Evolutionary conservation across 2,329 filamentous ascomycete genomes (phyloP), one percentile per base, ranked within the genome.

Genomic region (Exophiala bonariae): DNA sequence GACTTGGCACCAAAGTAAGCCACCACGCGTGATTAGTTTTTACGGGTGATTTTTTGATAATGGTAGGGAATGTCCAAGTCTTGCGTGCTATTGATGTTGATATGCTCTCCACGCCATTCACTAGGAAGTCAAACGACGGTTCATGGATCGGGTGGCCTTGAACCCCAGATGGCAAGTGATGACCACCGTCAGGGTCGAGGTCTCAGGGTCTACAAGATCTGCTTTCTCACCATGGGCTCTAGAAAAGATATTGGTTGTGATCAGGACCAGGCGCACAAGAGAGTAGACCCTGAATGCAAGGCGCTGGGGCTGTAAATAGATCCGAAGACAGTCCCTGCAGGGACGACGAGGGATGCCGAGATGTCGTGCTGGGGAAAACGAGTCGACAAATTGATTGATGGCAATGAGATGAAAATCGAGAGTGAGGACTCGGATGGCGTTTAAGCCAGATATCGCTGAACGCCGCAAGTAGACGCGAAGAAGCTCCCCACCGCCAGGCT

Each of bases 191-290:
- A 20, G 36, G 42, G 23, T 35, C 30, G 30, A 35, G 35, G 26
- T 38, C 17, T 50, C 43, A 50, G 51, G 51, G 44, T 45, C 47
- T 39, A 13, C 22, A 47, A 41, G 32, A 44, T 46, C 50, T 47
- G 44, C 23, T 40, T 41, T 47, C 40, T 18, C 37, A 40, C 47
- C 31, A 44, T 38, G 16, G 38, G 28, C 13, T 30, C 36, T 23
- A 26, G 30, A 32, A 31, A 33, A 37, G 18, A 34, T 36, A 44
- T 48, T 44, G 47, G 47, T 47, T 47, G n/a, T n/a, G 23, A 26
- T 26, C 11, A 6, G 23, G 11, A 11, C 23, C 23, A 26, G 23
- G 23, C 23, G 23, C 23, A 26, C 6, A 26, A 30, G 22, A 48
- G 30, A 19, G 46, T 17, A 36, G 38, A 47, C 44, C 44, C 44